Evolutionary conservation across 2,329 filamentous ascomycete species (phyloP), one percentile per base, ranked within the genome.

Genomic region (Nemania sp.): DNA sequence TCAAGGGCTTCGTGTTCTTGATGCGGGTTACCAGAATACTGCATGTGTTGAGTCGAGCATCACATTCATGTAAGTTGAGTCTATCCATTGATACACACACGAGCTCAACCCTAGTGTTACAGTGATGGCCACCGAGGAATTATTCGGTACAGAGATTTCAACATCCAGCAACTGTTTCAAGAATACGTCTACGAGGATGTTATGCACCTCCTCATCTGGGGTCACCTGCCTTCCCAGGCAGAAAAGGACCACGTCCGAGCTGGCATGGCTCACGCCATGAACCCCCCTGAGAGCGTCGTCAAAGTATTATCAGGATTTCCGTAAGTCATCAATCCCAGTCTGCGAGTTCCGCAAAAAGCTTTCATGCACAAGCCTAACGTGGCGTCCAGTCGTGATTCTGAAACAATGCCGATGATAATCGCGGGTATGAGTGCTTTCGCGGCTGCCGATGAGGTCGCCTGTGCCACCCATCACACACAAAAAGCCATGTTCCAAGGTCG

Each of bases 161-260:
- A 63, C n/a, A 69, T 70, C 32, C 50, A 70, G 39, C 55, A 64
- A 29, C 40, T 70, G 43, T 70, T 69, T 47, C 64, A 65, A 10
- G 35, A 69, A 56, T 67, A 70, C 39, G 66, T 67, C 11, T 68
- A 67, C 37, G 68, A 70, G 53, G 68, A 70, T 63, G 57, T 69
- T 6, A 70, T 70, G 68, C 62, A 77, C 56, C 72, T 79, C 18
- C 68, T 79, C 12, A 71, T 79, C 57, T 78, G 75, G 69, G 75
- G 75, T 7, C 63, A 71, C 9, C 63, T 76, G 2, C 77, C 77
- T 1, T 69, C 68, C 2, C 60, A 69, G 32, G 58, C 65, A 17
- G 69, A 77, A 65, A 73, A 71, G 65, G 71, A 67, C 59, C 68
- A 66, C 21, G 62, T 69, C 17, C 64, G 68, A 42, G 62, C 64